These are phyloP conservation scores for Triangularia setosa DNA, from an alignment of 2,329 filamentous ascomycete genomes.

Conservation along the genomic window DNA sequence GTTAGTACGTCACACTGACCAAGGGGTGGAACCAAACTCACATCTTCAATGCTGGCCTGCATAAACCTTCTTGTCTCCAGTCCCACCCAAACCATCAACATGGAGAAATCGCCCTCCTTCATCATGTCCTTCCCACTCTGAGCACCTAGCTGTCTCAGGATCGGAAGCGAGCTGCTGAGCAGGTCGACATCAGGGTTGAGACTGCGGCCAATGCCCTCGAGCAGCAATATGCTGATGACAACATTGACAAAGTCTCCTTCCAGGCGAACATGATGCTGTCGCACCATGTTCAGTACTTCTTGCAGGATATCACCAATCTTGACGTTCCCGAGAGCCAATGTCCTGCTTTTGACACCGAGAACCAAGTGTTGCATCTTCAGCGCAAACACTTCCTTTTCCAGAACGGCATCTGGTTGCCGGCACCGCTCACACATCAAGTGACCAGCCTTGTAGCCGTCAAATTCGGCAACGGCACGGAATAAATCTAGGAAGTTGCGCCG, in stretches of 20 bases:
- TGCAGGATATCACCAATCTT: constrained; percentile 95
- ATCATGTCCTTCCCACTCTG: constrained; percentile 68
- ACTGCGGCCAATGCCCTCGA: constrained; percentile 89
- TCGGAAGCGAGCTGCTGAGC: constrained; percentile 80
- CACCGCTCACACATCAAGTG: constrained; percentile 95
- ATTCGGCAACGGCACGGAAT: constrained; percentile 93
- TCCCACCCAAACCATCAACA: constrained; percentile 88
- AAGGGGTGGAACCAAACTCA: constrained; percentile 41
- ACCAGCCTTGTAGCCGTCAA: constrained; percentile 92
- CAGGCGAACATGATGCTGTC: constrained; percentile 84
- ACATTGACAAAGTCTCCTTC: constrained; percentile 99
- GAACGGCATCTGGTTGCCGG: constrained; percentile 83
- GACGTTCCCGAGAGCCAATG: constrained; percentile 87
- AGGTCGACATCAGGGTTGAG: constrained; percentile 85
- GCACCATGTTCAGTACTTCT: constrained; percentile 86
- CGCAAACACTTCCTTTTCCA: constrained; percentile 86
- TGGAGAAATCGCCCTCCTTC: constrained; percentile 70
- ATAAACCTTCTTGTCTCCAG: constrained; percentile 85
- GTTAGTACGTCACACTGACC: constrained; percentile 2
- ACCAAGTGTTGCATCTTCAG: constrained; percentile 97
- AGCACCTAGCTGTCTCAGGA: constrained; percentile 80
- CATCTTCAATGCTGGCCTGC: constrained; percentile 84
- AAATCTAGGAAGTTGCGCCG: constrained; percentile 89
- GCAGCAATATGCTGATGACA: constrained; percentile 85
- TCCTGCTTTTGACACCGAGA: constrained; percentile 81